Base-by-base conservation (phyloP, 768 basidiomycete genomes). In the Tylopilus subfusipes region DNA sequence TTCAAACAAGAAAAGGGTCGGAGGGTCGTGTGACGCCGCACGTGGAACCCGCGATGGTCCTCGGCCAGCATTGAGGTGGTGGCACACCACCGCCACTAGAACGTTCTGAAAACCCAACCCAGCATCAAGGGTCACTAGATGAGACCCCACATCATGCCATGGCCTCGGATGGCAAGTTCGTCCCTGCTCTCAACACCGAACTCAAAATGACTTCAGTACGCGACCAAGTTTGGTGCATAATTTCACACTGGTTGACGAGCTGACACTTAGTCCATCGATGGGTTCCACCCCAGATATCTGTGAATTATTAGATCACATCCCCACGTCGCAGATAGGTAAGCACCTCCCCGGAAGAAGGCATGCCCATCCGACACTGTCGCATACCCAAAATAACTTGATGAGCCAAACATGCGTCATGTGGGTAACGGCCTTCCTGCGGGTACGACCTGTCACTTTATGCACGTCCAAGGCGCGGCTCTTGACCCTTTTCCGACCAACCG, bases 401-500 rank as follows among this genome's bases (percentile, higher is more conserved):
- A 48, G 39, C 46, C 29, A 63, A 50, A 54, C 38, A 48, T 16
- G 42, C 31, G 25, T 52, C 62, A 56, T 49, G 40, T 45, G 38
- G 33, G 16, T n/a, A 39, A 21, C 48, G 47, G 44, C 19, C 24
- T 54, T 55, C 50, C 47, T 54, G 48, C 42, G 50, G 57, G 40
- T 29, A 53, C 44, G 43, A 3, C 34, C 27, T 52, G 55, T 54
- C 54, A 45, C 25, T 29, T 52, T 50, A 68, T 54, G 59, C 59
- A 47, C 54, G 46, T 36, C 48, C 56, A 34, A 49, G 48, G 52
- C 38, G 61, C 63, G 59, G 50, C 38, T 52, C 54, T 46, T 63
- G 52, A 30, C 69, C 72, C 61, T 72, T 74, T 55, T 68, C 54
- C 22, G 67, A 60, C 87, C 88, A 89, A 14, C 87, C 89, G 60